Evolutionary conservation across 2,329 filamentous ascomycete species (phyloP).

Genomic region (Pseudogymnoascus sp.): DNA sequence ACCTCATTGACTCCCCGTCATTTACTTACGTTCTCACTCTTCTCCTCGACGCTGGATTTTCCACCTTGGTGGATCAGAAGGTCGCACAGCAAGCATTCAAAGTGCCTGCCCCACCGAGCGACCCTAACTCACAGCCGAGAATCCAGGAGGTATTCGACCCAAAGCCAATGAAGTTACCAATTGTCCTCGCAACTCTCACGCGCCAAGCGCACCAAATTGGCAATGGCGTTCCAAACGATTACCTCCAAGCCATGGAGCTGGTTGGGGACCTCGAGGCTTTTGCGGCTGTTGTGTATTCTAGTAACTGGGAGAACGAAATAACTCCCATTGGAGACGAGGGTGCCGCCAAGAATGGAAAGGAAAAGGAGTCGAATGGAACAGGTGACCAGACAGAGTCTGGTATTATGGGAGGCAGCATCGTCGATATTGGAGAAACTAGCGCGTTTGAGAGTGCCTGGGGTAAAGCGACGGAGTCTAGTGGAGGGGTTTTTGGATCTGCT

Average conservation of each 20-base stretch:
- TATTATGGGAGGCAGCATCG: constrained; percentile 40
- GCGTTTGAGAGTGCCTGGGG: constrained; percentile 64
- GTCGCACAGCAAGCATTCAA: constrained; percentile 74
- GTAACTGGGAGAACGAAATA: constrained; percentile 67
- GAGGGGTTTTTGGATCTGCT: not conserved
- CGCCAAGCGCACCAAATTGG: constrained; percentile 87
- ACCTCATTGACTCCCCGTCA: constrained; percentile 87
- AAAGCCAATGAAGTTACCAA: constrained; percentile 65
- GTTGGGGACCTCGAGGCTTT: constrained; percentile 74
- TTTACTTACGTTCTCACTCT: constrained; percentile 81
- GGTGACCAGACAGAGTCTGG: constrained; percentile 11
- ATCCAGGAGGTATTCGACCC: constrained; percentile 45
- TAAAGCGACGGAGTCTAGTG: constrained; percentile 40
- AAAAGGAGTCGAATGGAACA: constrained; percentile 15
- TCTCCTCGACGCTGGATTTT: constrained; percentile 81
- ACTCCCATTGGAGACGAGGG: constrained; percentile 24
- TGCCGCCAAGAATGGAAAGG: constrained; percentile 11
- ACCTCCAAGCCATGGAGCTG: constrained; percentile 65
- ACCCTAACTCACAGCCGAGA: constrained; percentile 23
- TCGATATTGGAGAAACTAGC: constrained; percentile 42
- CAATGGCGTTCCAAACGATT: constrained; percentile 63
- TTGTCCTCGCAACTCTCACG: constrained; percentile 80
- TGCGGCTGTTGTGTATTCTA: constrained; percentile 78
- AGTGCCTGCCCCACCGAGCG: constrained; percentile 32
- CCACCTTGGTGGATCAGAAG: constrained; percentile 72